Percentiles rank a stretch among this genome's conserved stretches.
phyloP scores from a whole-genome alignment of 371 early-diverging fungal genomes.

The Mucor irregularis region DNA sequence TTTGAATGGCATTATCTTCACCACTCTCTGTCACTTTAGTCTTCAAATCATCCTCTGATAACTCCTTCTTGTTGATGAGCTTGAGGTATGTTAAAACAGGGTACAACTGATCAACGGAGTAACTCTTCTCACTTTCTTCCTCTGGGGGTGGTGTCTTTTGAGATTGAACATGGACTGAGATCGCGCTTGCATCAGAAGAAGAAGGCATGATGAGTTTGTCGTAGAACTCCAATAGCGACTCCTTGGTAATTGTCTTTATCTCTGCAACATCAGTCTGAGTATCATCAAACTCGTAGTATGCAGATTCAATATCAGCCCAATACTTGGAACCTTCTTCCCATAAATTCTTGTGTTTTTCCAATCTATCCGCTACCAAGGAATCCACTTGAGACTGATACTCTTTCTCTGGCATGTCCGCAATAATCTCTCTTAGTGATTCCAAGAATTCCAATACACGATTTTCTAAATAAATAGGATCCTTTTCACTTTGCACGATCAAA shows the following conservation, averaged over 20 bases:
- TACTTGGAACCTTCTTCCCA: slow-evolving; percentile 73
- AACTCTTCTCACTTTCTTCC: slow-evolving; percentile 3
- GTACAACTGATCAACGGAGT: slow-evolving; percentile 22
- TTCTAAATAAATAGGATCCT: slow-evolving; percentile 79
- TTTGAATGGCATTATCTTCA: slow-evolving; percentile 2
- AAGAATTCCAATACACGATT: slow-evolving; percentile 78
- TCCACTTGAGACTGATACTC: slow-evolving; percentile 75
- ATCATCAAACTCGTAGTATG: slow-evolving; percentile 86
- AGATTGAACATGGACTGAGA: slow-evolving; percentile 69
- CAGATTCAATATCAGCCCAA: slow-evolving; percentile 76
- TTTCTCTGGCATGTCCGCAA: slow-evolving; percentile 67
- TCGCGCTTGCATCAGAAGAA: slow-evolving; percentile 55
- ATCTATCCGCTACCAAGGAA: slow-evolving; percentile 67
- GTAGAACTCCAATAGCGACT: slow-evolving; percentile 59
- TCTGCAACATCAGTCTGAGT: slow-evolving; percentile 55
- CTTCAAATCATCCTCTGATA: slow-evolving; percentile 21
- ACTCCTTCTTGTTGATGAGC: background rate
- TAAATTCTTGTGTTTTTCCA: slow-evolving; percentile 85
- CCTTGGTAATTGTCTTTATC: slow-evolving; percentile 51
- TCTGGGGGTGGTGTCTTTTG: slow-evolving; percentile 37
- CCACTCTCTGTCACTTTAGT: background rate
- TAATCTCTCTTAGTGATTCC: slow-evolving; percentile 45
- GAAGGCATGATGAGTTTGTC: slow-evolving; percentile 54
- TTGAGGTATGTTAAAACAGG: slow-evolving; percentile 8
- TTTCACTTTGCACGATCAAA: slow-evolving; percentile 86